Base-by-base conservation (phyloP, 352 stramenopile genomes). In the Phytopythium mirpurense region DNA sequence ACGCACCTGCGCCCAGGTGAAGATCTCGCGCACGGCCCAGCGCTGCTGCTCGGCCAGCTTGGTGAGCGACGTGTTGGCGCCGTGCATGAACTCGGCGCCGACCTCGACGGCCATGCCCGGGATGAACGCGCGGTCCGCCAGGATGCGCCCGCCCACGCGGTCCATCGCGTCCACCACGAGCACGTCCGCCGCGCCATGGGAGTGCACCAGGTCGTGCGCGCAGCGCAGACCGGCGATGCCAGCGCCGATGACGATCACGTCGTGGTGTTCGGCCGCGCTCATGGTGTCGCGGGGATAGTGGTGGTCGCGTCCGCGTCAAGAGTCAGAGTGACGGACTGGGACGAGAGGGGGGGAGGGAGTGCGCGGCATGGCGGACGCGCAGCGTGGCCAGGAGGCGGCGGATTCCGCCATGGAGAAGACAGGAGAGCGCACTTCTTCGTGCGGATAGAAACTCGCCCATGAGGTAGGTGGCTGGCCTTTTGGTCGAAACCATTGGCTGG, bases 1-100 rank as follows among this genome's bases (percentile, higher is more conserved):
- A 57, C 72, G 67, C 66, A 93, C 82, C 82, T 93, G 82, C 56
- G 79, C 78, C 82, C 82, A 93, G 42, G 79, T 90, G 60, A 93
- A 93, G 51, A 93, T 88, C 64, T 93, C 82, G 27, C 80, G 78
- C 56, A 90, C 35, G 57, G 67, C 67, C 63, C 84, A 87, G 49
- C 82, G 63, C 42, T 81, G 54, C 62, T 90, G 61, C 48, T 82
- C 70, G 0, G 82, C 82, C 26, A 93, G 57, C 2, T 63, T 62
- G 15, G 82, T 93, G 54, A 93, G 70, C 53, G 79, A 80, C 46
- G 82, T 93, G 63, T 90, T 88, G 47, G 68, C 76, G 35, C 82
- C 82, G 38, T 93, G 82, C 38, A 89, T 54, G 45, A 93, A 54
- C 70, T 93, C 82, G 6, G 82, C 82, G 10, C 82, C 82, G 35